Evolutionary conservation across 1,139 yeast genomes (phyloP), one percentile per base, ranked within the genome.

Genomic region (Yamadazyma buinensis): DNA sequence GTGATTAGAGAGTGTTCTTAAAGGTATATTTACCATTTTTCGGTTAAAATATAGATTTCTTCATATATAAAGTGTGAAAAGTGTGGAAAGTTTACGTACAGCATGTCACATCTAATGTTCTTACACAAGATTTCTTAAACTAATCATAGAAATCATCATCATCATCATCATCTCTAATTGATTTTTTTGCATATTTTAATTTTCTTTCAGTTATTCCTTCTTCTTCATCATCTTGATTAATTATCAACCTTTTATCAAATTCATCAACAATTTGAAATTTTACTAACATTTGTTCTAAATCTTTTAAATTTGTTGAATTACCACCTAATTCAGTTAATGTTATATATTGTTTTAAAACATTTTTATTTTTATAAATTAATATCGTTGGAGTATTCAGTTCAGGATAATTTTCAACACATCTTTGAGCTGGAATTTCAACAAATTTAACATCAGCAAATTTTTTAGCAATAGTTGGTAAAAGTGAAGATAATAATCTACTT

Each of bases 401-500:
- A 0, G 97, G 97, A 55, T 90, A 92, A 53, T 82, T 80, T 51
- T 90, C 97, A 43, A 90, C 84, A 39, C 96, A 95, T 57, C 96
- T 78, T 42, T 77, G 72, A 15, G 86, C 96, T 11, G 86, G 84
- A 33, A 92, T 92, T 47, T 92, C 96, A 29, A 90, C 92, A 52
- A 92, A 83, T 59, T 92, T 92, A 49, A 92, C 61, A 49, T 92
- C 96, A n/a, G 79, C 76, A 48, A 72, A 84, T 46, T 74, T 80
- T 1, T 52, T 42, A 1, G 94, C 85, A 28, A 77, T 51, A 22
- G 61, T 55, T 7, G 55, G 56, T 41, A 84, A 68, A 20, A 84
- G 53, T 1, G 78, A 72, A 0, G 79, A 62, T 32, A 88, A 63
- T 11, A 90, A 61, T 42, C 95, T 71, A 34, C 92, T 82, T 55